Conservation (phyloP, 2,329 filamentous ascomycete genomes). For the Claviceps purpurea region DNA sequence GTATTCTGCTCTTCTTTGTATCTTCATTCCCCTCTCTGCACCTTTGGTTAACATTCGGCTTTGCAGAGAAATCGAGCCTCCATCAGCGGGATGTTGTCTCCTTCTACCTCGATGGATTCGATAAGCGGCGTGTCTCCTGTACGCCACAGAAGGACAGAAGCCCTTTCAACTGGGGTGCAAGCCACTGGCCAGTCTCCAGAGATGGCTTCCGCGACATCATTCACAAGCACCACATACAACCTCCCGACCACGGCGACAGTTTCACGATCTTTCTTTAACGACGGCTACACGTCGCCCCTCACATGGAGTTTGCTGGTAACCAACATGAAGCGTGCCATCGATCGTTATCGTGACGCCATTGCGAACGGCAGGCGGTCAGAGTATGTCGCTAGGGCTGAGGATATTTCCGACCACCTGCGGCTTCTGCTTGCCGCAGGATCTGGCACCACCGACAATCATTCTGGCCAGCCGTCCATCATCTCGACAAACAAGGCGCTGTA, state of each 20-base stretch:
- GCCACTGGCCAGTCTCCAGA: conserved; percentile 32
- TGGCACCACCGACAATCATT: conserved; percentile 96
- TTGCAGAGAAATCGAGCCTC: conserved; percentile 50
- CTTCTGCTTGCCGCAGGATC: conserved; percentile 90
- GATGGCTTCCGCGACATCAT: conserved; percentile 47
- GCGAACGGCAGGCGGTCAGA: conserved; percentile 71
- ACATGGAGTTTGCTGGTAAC: conserved; percentile 85
- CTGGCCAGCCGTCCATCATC: conserved; percentile 97
- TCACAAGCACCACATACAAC: conserved; percentile 44
- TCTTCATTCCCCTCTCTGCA: background rate
- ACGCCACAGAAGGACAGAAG: conserved; percentile 43
- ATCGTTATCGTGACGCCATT: conserved; percentile 83
- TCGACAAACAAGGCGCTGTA: conserved; percentile 95
- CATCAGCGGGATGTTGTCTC: conserved; percentile 59
- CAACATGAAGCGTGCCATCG: conserved; percentile 85
- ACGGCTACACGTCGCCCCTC: conserved; percentile 63
- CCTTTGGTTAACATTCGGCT: background rate
- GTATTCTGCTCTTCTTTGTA: background rate
- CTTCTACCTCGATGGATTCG: conserved; percentile 84
- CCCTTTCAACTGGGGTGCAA: conserved; percentile 28
- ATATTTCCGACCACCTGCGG: conserved; percentile 92
- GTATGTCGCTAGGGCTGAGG: conserved; percentile 88
- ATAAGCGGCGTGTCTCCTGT: conserved; percentile 56
- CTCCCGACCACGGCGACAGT: conserved; percentile 46
- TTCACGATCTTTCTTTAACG: conserved; percentile 80